Evolutionary conservation across 192 early-diverging fungal genomes (phyloP).

Genomic region (Backusella macrospora): DNA sequence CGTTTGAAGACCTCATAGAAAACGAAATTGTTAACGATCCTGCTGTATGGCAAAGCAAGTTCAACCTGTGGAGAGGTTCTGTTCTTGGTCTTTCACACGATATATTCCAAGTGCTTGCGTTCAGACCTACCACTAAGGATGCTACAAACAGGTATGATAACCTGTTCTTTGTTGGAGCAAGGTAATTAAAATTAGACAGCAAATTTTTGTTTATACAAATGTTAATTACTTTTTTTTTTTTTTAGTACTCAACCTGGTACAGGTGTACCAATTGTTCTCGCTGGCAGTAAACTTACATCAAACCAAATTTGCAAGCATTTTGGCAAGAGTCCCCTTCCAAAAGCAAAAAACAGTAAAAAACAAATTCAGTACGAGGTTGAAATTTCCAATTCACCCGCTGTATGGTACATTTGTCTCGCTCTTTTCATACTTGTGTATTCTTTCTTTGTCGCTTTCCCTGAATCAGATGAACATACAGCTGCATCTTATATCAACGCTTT

Average conservation of each 20-base stretch:
- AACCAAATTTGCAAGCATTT: constrained; percentile 46
- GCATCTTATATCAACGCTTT: constrained; percentile 31
- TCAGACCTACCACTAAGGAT: constrained; percentile 55
- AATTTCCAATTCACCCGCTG: background rate
- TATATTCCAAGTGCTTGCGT: constrained; percentile 56
- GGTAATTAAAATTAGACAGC: constrained; percentile 5
- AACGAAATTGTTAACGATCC: constrained; percentile 56
- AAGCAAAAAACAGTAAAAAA: background rate
- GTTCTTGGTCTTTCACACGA: constrained; percentile 57
- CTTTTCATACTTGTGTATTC: background rate
- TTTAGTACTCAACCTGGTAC: constrained; percentile 61
- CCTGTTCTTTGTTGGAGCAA: constrained; percentile 62
- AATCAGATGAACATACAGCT: constrained; percentile 17
- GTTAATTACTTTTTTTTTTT: background rate
- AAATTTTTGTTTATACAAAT: background rate
- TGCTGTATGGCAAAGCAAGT: constrained; percentile 53
- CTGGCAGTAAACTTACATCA: constrained; percentile 51
- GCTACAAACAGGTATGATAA: constrained; percentile 48
- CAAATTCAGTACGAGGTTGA: background rate
- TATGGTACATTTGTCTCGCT: background rate
- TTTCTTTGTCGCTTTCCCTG: constrained; percentile 19
- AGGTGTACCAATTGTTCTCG: constrained; percentile 62
- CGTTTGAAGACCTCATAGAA: constrained; percentile 45
- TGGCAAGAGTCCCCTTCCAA: constrained; percentile 16
- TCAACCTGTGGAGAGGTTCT: constrained; percentile 58